A percentile compares a stretch with the other conserved stretches of the same genome.
These are phyloP conservation scores for Cadophora gregata DNA, from an alignment of 2,329 filamentous ascomycete genomes.

Conservation along the genomic window DNA sequence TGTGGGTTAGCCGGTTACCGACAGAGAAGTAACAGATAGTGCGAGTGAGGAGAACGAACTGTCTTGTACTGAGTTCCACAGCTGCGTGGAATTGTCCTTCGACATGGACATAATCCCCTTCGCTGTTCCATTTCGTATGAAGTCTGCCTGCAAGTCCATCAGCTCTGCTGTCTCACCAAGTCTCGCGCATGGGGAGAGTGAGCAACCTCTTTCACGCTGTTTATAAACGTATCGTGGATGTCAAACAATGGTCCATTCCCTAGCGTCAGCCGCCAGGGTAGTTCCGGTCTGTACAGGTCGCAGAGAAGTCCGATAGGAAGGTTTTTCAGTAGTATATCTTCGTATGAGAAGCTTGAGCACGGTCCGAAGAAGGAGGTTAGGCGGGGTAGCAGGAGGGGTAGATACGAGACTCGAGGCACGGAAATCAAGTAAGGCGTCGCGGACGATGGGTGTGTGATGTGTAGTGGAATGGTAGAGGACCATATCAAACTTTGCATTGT, in stretches of 20 bases:
- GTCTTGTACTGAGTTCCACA: constrained; percentile 69
- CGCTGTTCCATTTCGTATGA: constrained; percentile 71
- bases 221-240: constrained; percentile 68
- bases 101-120: constrained; percentile 75
- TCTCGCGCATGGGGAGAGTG: neutral
- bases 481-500: constrained; percentile 44
- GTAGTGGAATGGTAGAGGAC: constrained; percentile 43
- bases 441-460: constrained; percentile 43
- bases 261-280: constrained; percentile 69
- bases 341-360: constrained; percentile 63
- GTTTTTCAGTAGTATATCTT: constrained; percentile 72
- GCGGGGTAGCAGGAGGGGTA: constrained; percentile 67
- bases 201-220: constrained; percentile 68
- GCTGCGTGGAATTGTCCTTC: constrained; percentile 68
- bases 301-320: constrained; percentile 72
- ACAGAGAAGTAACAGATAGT: neutral
- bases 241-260: constrained; percentile 59
- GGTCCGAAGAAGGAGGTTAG: constrained; percentile 70
- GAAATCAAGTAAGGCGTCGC: constrained; percentile 53
- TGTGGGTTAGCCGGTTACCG: neutral
- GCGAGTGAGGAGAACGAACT: constrained; percentile 48
- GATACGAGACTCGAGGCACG: constrained; percentile 69
- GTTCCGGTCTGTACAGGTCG: constrained; percentile 61
- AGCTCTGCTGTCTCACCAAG: neutral
- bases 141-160: constrained; percentile 53